Evolutionary conservation across 2,329 filamentous ascomycete genomes (phyloP).

Genomic region (Mariannaea sp.): DNA sequence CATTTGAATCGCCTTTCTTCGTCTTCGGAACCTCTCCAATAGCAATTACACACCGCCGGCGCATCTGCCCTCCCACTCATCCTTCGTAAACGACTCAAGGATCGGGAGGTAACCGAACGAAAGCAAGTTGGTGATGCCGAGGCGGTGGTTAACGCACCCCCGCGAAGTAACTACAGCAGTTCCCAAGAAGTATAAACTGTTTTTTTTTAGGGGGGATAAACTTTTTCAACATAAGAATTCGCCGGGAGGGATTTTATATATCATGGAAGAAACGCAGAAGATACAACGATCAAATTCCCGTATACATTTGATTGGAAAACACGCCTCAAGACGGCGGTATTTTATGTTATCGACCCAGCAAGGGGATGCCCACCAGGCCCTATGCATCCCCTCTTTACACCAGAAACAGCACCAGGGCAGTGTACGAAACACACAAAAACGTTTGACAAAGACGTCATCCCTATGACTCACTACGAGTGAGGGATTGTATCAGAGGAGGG

Average conservation of each 20-base stretch:
- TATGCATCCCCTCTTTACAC: not conserved
- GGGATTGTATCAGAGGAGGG: not conserved
- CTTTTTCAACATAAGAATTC: not conserved
- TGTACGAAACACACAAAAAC: slow-evolving; percentile 10
- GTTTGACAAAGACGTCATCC: slow-evolving; percentile 1
- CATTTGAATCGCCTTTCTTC: slow-evolving; percentile 95
- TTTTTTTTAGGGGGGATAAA: slow-evolving; percentile 30
- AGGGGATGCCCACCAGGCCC: slow-evolving; percentile 9
- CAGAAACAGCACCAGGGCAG: slow-evolving; percentile 2
- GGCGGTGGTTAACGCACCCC: slow-evolving; percentile 67
- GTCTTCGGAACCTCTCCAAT: slow-evolving; percentile 95
- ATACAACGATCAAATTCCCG: not conserved
- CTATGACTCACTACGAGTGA: not conserved
- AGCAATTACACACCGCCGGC: slow-evolving; percentile 67
- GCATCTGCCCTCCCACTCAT: slow-evolving; percentile 42
- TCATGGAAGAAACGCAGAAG: slow-evolving; percentile 19
- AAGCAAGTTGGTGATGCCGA: slow-evolving; percentile 90
- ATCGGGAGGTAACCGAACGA: slow-evolving; percentile 78
- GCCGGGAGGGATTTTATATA: slow-evolving; percentile 20
- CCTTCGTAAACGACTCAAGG: slow-evolving; percentile 69
- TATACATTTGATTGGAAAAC: not conserved
- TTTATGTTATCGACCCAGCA: not conserved
- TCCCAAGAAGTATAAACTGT: slow-evolving; percentile 38
- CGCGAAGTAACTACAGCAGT: slow-evolving; percentile 41
- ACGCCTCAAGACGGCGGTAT: not conserved